Base-by-base conservation (phyloP, 495 filamentous ascomycete genomes). In the Daldinia bambusicola region DNA sequence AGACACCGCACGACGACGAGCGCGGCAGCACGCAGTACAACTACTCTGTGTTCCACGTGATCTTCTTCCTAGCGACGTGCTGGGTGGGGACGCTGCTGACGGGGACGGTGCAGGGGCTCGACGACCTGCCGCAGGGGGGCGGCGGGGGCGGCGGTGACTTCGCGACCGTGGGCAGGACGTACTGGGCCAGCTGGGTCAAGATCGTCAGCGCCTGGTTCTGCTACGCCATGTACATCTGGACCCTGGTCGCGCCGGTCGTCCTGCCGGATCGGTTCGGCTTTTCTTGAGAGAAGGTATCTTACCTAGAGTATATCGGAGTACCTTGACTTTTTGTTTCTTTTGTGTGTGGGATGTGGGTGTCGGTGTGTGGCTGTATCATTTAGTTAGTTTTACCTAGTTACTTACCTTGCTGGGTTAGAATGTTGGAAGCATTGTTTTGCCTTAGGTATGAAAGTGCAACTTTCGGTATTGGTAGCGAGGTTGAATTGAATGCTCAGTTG, bases 101-200 rank as follows among this genome's bases (percentile, higher is more conserved):
- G 13, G 93, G 93, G 82, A 92, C 91, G 66, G 84, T 95, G 75
- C 87, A 93, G 18, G 62, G 66, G 12, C 22, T 73, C 8, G 69
- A 77, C 18, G 84, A 88, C 4, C 57, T 74, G n/a, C 81, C 84
- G 61, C 77, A 80, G 30, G 77, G n/a, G n/a, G n/a, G n/a, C n/a
- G n/a, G n/a, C n/a, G n/a, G n/a, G n/a, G n/a, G n/a, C n/a, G n/a
- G 79, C 31, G 87, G 91, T 45, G 89, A 94, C 74, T 98, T 99
- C 79, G 91, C 92, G 4, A 91, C 95, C 0, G 95, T 99, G 16
- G 95, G 95, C 32, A 84, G 95, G 55, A 98, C 95, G 18, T 95
- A 98, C 83, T 97, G 94, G 89, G 95, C 95, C 20, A 97, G 93
- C 81, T 99, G 95, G 95, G 93, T 97, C 71, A 99, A 98, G 89